Percentiles rank a stretch among this genome's conserved stretches.
Conservation (phyloP, 2,329 filamentous ascomycete species). For the Orbilia quercus region DNA sequence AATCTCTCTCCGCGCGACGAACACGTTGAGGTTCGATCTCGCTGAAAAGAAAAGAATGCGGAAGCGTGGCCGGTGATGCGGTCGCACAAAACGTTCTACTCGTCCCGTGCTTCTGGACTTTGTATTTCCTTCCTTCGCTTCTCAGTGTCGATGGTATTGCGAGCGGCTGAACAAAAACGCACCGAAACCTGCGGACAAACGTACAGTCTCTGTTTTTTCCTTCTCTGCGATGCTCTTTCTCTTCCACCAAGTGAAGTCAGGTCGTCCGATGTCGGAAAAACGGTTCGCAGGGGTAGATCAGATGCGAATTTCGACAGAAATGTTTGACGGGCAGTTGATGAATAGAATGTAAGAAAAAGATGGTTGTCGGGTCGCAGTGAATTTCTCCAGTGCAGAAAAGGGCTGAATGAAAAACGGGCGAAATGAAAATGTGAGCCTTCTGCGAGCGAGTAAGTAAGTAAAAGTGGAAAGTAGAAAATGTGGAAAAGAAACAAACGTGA, state of each 20-base stretch:
- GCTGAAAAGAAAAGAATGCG: constrained; percentile 4
- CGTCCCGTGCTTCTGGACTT: neutral
- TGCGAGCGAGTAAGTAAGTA: constrained; percentile 13
- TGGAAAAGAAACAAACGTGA: constrained; percentile 19
- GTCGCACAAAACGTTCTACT: constrained; percentile 45
- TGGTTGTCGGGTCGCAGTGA: constrained; percentile 8
- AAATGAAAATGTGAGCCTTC: constrained; percentile 14
- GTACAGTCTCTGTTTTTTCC: neutral
- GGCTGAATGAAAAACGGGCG: constrained; percentile 10
- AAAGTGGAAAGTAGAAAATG: neutral
- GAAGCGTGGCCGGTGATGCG: constrained; percentile 44
- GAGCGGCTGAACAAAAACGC: constrained; percentile 22
- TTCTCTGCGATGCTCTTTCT: constrained; percentile 9
- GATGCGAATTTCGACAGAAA: constrained; percentile 2
- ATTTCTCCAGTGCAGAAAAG: constrained; percentile 20
- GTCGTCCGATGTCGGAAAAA: constrained; percentile 38
- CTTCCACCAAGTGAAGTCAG: constrained; percentile 3
- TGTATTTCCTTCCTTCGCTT: neutral
- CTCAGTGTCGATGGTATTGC: neutral
- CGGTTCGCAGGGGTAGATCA: neutral
- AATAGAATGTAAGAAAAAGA: constrained; percentile 12
- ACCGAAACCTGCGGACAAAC: constrained; percentile 17
- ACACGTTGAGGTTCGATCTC: constrained; percentile 50
- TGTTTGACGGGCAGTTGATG: neutral
- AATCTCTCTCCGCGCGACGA: constrained; percentile 21